phyloP scores from a whole-genome alignment of 768 basidiomycete genomes.

The Leucogyrophana mollusca region DNA sequence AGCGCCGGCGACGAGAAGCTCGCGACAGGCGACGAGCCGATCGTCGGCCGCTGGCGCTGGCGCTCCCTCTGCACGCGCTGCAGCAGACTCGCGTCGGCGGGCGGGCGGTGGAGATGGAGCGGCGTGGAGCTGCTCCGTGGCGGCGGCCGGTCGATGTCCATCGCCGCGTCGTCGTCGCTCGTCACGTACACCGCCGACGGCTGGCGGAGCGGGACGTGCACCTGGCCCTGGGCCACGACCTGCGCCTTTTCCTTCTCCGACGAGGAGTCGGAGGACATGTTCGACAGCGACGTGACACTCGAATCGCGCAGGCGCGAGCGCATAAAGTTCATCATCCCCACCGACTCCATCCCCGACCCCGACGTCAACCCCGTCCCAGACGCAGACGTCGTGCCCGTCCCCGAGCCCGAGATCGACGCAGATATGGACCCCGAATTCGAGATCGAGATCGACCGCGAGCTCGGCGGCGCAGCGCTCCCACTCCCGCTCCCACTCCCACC shows the following conservation, averaged over 20 bases:
- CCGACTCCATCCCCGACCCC: slow-evolving; percentile 4
- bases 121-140: slow-evolving; percentile 18
- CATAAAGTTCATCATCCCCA: slow-evolving; percentile 14
- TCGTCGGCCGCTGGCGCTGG: slow-evolving; percentile 2
- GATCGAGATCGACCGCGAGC: slow-evolving; percentile 17
- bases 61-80: not conserved
- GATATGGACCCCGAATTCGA: slow-evolving; percentile 21
- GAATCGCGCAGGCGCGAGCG: slow-evolving; percentile 22
- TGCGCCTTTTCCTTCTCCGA: slow-evolving; percentile 6
- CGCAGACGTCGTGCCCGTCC: slow-evolving; percentile 16
- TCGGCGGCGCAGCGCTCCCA: slow-evolving; percentile 7
- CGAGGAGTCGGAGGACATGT: slow-evolving; percentile 17
- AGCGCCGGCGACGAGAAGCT: slow-evolving; percentile 18
- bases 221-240: not conserved
- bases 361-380: slow-evolving; percentile 22
- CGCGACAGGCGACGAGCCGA: slow-evolving; percentile 15
- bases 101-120: slow-evolving; percentile 7
- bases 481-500: slow-evolving; percentile 10
- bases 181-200: slow-evolving; percentile 7
- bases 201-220: slow-evolving; percentile 4
- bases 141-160: slow-evolving; percentile 19
- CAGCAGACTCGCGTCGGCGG: not conserved
- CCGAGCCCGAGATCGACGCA: slow-evolving; percentile 19
- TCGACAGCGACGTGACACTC: slow-evolving; percentile 29
- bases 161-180: not conserved